Conservation (phyloP, 495 filamentous ascomycete genomes). For the Penicillium subrubescens region DNA sequence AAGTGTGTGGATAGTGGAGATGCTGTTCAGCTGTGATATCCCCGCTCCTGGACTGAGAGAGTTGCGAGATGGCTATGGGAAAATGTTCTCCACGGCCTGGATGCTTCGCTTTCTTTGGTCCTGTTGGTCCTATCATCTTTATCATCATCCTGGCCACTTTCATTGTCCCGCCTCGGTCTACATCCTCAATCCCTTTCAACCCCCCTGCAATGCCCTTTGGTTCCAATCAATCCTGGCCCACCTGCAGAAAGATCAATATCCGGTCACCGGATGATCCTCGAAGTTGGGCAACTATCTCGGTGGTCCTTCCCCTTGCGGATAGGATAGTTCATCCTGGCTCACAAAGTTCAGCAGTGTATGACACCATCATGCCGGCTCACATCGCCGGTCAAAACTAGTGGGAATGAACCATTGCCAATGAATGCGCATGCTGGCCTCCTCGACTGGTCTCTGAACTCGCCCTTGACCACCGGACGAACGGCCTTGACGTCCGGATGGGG, state of each 20-base stretch:
- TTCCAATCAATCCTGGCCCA: not conserved
- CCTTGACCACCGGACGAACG: constrained; percentile 7
- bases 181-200: not conserved
- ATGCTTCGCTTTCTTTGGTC: not conserved
- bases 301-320: not conserved
- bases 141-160: not conserved
- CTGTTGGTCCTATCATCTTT: not conserved
- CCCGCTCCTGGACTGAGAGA: not conserved
- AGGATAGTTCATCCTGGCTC: constrained; percentile 2
- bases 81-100: not conserved
- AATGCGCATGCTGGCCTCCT: constrained; percentile 1
- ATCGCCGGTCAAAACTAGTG: constrained; percentile 10
- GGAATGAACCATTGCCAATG: constrained; percentile 12
- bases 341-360: constrained; percentile 18
- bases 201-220: not conserved
- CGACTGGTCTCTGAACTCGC: constrained; percentile 14
- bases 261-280: not conserved
- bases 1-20: not conserved
- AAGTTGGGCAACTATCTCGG: not conserved
- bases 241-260: not conserved
- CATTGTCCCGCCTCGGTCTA: not conserved
- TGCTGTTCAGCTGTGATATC: not conserved
- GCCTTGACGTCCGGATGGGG: constrained; percentile 8
- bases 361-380: constrained; percentile 19
- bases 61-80: not conserved